Evolutionary conservation across 257 asterid species (phyloP).

Genomic region (Solanum appendiculatum): DNA sequence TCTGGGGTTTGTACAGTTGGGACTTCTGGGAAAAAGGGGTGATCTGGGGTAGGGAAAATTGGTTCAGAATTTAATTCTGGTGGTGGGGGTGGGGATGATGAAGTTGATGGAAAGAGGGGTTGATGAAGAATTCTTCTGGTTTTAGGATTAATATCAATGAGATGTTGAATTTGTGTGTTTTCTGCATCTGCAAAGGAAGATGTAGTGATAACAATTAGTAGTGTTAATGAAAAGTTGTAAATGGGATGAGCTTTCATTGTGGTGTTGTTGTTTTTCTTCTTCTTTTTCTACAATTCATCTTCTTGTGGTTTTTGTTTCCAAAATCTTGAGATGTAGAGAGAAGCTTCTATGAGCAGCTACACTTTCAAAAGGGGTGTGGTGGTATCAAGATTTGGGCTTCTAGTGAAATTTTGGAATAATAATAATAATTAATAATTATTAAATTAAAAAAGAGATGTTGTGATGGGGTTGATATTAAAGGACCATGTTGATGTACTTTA

Average conservation of each 20-base stretch:
- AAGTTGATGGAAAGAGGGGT: slow-evolving; percentile 51
- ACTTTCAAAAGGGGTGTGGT: neutral
- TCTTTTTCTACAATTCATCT: neutral
- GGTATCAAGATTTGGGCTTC: neutral
- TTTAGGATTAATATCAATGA: neutral
- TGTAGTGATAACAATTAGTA: neutral
- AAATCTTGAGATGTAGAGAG: neutral
- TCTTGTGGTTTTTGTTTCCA: neutral
- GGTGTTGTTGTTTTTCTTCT: neutral
- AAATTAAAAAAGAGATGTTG: neutral
- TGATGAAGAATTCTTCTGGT: slow-evolving; percentile 79
- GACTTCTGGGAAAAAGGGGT: slow-evolving; percentile 90
- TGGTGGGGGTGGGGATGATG: slow-evolving; percentile 22
- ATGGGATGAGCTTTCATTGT: slow-evolving; percentile 17
- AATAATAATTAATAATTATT: neutral
- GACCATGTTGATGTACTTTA: neutral
- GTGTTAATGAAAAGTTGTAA: slow-evolving; percentile 16
- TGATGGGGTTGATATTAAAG: neutral
- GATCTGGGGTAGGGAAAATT: slow-evolving; percentile 46
- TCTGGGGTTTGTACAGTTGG: slow-evolving; percentile 40
- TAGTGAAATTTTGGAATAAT: neutral
- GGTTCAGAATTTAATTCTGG: slow-evolving; percentile 23
- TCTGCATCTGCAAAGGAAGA: neutral
- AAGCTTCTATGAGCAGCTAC: neutral
- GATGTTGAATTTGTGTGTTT: slow-evolving; percentile 2